phyloP scores from a whole-genome alignment of 371 early-diverging fungal species.

The Syncephalastrum sp. region DNA sequence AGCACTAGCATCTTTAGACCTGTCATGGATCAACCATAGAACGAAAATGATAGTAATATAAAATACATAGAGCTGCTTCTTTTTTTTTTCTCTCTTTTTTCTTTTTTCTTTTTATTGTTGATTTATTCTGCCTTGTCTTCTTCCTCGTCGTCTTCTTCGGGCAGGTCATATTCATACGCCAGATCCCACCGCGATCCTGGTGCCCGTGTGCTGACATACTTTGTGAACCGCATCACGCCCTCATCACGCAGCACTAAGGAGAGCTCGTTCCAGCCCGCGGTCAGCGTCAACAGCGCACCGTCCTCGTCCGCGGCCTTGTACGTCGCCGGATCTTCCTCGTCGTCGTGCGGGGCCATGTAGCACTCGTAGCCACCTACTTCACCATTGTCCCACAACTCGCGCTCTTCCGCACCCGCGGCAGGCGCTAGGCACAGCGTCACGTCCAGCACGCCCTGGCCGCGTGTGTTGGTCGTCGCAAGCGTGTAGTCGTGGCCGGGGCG shows the following conservation, averaged over 20 bases:
- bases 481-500: constrained; percentile 75
- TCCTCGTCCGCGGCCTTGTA: constrained; percentile 63
- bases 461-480: constrained; percentile 53
- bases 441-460: constrained; percentile 51
- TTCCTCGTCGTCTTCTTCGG: constrained; percentile 24
- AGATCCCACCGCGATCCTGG: constrained; percentile 75
- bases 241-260: constrained; percentile 68
- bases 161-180: constrained; percentile 63
- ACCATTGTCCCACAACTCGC: constrained; percentile 54
- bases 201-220: constrained; percentile 73
- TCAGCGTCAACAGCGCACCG: constrained; percentile 66
- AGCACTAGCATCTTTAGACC: not conserved
- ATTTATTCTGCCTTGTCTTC: constrained; percentile 6
- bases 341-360: constrained; percentile 70
- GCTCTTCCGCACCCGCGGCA: constrained; percentile 16
- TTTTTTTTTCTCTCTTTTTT: not conserved
- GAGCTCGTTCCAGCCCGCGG: constrained; percentile 64
- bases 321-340: constrained; percentile 69
- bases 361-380: constrained; percentile 77
- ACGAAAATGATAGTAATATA: too few species aligned
- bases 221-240: constrained; percentile 72
- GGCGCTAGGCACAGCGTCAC: constrained; percentile 54
- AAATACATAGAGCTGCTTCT: not conserved
- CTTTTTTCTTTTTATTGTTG: not conserved
- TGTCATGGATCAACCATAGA: too few species aligned